phyloP scores from a whole-genome alignment of 2,329 filamentous ascomycete species.

The Emmonsia crescens region DNA sequence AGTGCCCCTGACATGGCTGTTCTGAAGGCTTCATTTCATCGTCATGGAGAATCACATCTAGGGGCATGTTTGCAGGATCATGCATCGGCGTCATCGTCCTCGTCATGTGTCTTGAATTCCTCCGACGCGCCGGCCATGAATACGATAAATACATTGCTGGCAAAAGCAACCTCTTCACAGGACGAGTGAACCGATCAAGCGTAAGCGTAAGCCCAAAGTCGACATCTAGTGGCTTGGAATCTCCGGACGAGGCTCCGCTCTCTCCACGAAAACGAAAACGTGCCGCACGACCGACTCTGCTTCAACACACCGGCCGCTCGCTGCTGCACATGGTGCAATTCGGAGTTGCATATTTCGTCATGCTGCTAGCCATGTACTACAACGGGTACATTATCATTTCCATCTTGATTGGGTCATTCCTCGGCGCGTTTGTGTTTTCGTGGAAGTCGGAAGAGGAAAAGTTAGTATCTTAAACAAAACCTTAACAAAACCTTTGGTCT shows the following conservation, averaged over 20 bases:
- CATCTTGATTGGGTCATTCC: slow-evolving; percentile 64
- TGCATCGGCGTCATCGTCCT: slow-evolving; percentile 71
- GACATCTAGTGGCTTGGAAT: not conserved
- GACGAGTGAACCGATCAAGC: not conserved
- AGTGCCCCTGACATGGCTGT: not conserved
- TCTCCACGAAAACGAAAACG: not conserved
- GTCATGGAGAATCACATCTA: slow-evolving; percentile 59
- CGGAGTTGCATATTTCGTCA: slow-evolving; percentile 65
- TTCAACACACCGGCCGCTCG: slow-evolving; percentile 58
- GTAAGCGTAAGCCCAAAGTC: not conserved
- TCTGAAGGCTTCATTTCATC: slow-evolving; percentile 54
- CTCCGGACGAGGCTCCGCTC: not conserved
- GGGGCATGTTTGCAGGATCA: slow-evolving; percentile 64
- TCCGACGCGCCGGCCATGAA: slow-evolving; percentile 60
- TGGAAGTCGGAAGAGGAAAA: slow-evolving; percentile 44
- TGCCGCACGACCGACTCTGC: slow-evolving; percentile 41
- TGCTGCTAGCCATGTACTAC: slow-evolving; percentile 57
- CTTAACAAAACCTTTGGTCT: no score
- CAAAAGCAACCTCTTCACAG: slow-evolving; percentile 30
- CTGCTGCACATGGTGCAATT: slow-evolving; percentile 61
- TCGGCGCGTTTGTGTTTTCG: slow-evolving; percentile 62
- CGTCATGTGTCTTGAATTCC: slow-evolving; percentile 58
- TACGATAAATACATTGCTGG: slow-evolving; percentile 58
- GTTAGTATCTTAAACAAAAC: slow-evolving; percentile 10
- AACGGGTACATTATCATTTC: slow-evolving; percentile 69